Evolutionary conservation across 2,329 filamentous ascomycete species (phyloP).

Genomic region (Thelonectria olida): DNA sequence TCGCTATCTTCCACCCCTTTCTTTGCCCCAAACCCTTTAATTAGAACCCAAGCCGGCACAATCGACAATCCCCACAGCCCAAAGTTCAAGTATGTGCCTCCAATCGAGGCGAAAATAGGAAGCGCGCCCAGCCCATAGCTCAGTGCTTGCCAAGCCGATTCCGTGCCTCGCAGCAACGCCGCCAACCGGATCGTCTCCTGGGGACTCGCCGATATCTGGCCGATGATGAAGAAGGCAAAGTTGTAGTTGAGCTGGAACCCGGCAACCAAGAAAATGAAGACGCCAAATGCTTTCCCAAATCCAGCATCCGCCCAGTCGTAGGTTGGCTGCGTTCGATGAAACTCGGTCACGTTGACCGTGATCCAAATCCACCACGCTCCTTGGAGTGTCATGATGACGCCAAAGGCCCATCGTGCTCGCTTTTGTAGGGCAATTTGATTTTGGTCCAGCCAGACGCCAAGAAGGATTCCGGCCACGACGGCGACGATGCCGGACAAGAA

Average conservation of each 20-base stretch:
- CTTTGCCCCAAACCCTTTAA: background rate
- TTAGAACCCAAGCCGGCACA: conserved; percentile 69
- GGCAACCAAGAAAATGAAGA: conserved; percentile 72
- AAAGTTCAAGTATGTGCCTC: conserved; percentile 73
- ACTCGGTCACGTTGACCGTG: conserved; percentile 69
- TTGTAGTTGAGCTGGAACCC: conserved; percentile 78
- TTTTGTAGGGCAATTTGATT: conserved; percentile 59
- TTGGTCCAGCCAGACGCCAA: conserved; percentile 69
- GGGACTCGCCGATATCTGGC: conserved; percentile 66
- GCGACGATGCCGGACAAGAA: conserved; percentile 74
- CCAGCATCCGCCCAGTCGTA: conserved; percentile 71
- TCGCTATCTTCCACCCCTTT: background rate
- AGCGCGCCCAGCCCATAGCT: conserved; percentile 73
- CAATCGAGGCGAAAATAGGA: conserved; percentile 67
- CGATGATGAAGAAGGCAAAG: conserved; percentile 74
- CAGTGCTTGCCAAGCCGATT: conserved; percentile 74
- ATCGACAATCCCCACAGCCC: conserved; percentile 70
- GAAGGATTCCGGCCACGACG: conserved; percentile 67
- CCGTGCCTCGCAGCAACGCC: conserved; percentile 70
- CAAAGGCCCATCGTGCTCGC: conserved; percentile 63
- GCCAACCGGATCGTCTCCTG: conserved; percentile 71
- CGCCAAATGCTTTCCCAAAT: conserved; percentile 70
- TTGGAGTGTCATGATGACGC: conserved; percentile 61
- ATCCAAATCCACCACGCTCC: conserved; percentile 77
- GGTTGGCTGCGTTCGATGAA: conserved; percentile 60